phyloP scores from a whole-genome alignment of 352 stramenopile genomes.

The Pythium pyrilobum region DNA sequence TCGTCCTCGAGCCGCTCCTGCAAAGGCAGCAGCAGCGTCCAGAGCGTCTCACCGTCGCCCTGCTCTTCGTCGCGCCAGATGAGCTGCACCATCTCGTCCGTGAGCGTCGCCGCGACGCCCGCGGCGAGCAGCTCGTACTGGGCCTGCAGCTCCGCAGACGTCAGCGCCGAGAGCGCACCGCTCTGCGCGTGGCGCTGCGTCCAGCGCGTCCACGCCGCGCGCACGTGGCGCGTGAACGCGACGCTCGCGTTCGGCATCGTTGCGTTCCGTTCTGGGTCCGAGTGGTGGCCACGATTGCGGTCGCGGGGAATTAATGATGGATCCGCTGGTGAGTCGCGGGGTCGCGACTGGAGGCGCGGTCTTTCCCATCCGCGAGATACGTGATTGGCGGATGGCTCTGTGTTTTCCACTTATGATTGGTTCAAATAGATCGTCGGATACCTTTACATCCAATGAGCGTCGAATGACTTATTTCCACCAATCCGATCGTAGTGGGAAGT shows the following conservation, averaged over 20 bases:
- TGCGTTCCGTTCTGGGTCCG: too few species aligned
- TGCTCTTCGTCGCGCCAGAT: conserved; percentile 16
- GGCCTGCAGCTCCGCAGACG: conserved; percentile 24
- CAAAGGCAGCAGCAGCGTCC: conserved; percentile 40
- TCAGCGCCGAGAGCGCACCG: neutral
- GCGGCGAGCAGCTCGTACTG: conserved; percentile 41
- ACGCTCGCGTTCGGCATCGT: conserved; percentile 1
- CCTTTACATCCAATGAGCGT: conserved; percentile 2
- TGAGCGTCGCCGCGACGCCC: conserved; percentile 13
- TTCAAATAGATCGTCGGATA: too few species aligned
- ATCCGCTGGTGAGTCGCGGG: neutral
- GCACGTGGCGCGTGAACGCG: conserved; percentile 21
- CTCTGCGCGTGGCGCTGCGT: conserved; percentile 1
- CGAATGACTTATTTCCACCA: neutral
- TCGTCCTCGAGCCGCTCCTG: conserved; percentile 14
- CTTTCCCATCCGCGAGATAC: too few species aligned
- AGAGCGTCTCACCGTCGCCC: conserved; percentile 8
- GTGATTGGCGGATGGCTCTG: neutral
- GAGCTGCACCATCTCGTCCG: conserved; percentile 9
- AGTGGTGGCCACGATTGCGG: too few species aligned
- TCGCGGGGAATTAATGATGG: neutral
- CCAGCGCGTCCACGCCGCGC: conserved; percentile 19
- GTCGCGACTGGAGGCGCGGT: too few species aligned
- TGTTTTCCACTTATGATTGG: neutral
- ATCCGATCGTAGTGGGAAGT: conserved; percentile 1